A percentile compares a stretch with the other conserved stretches of the same genome.
Evolutionary conservation across 1,284 basidiomycete species (phyloP).

Genomic region (Rhizopogon parksii): DNA sequence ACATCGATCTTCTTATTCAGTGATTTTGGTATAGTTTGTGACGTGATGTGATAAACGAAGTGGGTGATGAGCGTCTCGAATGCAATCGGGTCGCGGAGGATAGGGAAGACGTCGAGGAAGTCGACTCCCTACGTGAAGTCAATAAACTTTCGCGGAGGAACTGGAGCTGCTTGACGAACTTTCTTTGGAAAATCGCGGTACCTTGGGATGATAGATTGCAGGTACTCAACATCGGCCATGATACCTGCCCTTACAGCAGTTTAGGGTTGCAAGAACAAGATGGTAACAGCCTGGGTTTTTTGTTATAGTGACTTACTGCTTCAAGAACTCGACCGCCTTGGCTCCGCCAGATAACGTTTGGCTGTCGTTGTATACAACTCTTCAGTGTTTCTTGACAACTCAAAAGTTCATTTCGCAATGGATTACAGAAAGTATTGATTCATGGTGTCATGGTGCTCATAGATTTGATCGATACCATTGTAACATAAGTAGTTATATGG

Average conservation of each 20-base stretch:
- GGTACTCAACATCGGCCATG: conserved; percentile 75
- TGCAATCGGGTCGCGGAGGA: conserved; percentile 75
- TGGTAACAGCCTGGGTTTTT: too few relatives aligned
- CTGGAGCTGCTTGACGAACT: conserved; percentile 36
- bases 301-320: too few relatives aligned
- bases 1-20: conserved; percentile 79
- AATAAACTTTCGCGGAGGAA: not conserved
- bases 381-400: too few relatives aligned
- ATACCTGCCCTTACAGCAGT: not conserved
- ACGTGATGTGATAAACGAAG: conserved; percentile 81
- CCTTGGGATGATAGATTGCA: conserved; percentile 60
- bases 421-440: not conserved
- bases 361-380: too few relatives aligned
- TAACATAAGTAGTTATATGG: conserved; percentile 33
- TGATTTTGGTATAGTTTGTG: conserved; percentile 58
- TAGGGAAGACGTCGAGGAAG: conserved; percentile 88
- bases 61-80: conserved; percentile 88
- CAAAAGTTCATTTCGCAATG: too few relatives aligned
- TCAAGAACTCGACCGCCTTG: too few relatives aligned
- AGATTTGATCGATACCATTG: conserved; percentile 35
- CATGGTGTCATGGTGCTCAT: conserved; percentile 24
- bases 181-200: conserved; percentile 87
- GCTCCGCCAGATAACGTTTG: too few relatives aligned
- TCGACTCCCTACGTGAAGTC: conserved; percentile 53
- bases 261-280: not conserved